Evolutionary conservation across 2,329 filamentous ascomycete genomes (phyloP), one percentile per base, ranked within the genome.

Genomic region (Akanthomyces muscarius): DNA sequence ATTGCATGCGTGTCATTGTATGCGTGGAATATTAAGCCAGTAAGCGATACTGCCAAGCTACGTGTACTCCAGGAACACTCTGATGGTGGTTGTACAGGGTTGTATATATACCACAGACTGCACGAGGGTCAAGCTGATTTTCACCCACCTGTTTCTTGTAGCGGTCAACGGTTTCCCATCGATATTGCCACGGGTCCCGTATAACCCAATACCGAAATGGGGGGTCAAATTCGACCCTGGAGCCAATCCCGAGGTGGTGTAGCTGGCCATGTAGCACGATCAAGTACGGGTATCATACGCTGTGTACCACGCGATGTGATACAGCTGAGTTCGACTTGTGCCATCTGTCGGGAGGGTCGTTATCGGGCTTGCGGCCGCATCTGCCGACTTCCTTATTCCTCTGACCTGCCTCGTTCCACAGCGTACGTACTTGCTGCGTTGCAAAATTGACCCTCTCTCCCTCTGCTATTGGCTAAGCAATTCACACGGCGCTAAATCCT

Each of bases 221-320:
- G 30, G 33, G 23, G n/a, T 38, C 3, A n/a, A 54, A 28, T 16
- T 10, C 21, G 18, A 5, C 28, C 10, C 33, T 47, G 4, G n/a
- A n/a, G 47, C 18, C 18, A n/a, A 36, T 45, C 6, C 3, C 50
- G 6, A 21, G 38, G n/a, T 51, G 5, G 21, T 33, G 33, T 41
- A 14, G 14, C 23, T 61, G 14, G 41, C 16, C 48, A 36, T 53
- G 50, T 47, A 36, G 28, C 48, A 54, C 59, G 36, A 47, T 53
- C 30, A 42, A 45, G 51, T 21, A 18, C 41, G 50, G 50, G 28
- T 61, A 44, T 48, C 14, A 41, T 38, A 48, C 14, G 51, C 51
- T 30, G 28, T 38, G 59, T 61, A 21, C 23, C 50, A 61, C 58
- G 28, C 41, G 41, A 48, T 23, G 59, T 41, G 30, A 55, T 61